Conservation (phyloP, 2,329 filamentous ascomycete species). For the Cryphonectria parasitica region DNA sequence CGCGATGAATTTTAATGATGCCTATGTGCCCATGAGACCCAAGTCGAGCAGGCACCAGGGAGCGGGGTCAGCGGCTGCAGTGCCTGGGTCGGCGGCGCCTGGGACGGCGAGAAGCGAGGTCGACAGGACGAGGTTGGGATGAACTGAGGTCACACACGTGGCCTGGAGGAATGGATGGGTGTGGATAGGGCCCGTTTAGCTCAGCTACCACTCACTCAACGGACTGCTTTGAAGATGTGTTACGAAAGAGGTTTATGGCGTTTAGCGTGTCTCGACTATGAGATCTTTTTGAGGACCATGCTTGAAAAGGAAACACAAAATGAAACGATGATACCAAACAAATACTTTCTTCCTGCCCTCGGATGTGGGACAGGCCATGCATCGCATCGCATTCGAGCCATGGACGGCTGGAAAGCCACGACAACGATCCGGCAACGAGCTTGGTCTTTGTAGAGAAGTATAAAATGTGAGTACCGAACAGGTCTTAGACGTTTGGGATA, state of each 20-base stretch:
- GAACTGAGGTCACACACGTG: not conserved
- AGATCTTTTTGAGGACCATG: not conserved
- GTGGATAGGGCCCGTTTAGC: not conserved
- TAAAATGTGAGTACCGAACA: not conserved
- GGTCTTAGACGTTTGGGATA: not conserved
- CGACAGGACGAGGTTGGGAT: conserved; percentile 12
- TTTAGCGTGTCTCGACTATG: not conserved
- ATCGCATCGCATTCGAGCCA: not conserved
- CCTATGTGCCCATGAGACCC: conserved; percentile 74
- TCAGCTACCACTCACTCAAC: not conserved
- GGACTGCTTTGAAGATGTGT: not conserved
- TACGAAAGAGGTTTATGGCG: not conserved
- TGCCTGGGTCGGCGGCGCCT: conserved; percentile 13
- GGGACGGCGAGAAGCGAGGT: conserved; percentile 16
- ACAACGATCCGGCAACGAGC: not conserved
- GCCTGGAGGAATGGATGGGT: not conserved
- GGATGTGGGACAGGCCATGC: not conserved
- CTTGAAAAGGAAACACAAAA: not conserved
- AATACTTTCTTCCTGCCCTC: not conserved
- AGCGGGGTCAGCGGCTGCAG: conserved; percentile 23
- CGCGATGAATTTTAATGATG: conserved; percentile 99
- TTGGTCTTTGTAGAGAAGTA: too few relatives aligned
- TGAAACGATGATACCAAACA: conserved; percentile 2
- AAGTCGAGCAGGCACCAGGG: conserved; percentile 36
- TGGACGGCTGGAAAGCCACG: not conserved